Percentiles rank a stretch among this genome's conserved stretches.
Evolutionary conservation across 2,329 filamentous ascomycete species (phyloP).

Genomic region (Penicillium italicum): DNA sequence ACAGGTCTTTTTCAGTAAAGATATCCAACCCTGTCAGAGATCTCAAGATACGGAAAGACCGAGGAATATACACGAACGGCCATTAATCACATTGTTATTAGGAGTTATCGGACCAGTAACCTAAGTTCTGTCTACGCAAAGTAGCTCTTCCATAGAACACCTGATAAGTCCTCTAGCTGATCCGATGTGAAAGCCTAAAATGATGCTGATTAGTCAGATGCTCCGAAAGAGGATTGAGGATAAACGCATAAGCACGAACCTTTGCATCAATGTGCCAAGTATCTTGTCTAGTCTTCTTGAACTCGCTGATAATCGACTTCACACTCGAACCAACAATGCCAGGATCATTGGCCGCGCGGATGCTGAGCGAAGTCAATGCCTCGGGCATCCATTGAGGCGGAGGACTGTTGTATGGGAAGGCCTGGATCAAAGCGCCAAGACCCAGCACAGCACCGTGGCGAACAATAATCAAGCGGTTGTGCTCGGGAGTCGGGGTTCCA

Average conservation of each 20-base stretch:
- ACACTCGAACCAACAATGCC: constrained; percentile 94
- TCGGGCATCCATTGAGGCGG: constrained; percentile 93
- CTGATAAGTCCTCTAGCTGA: constrained; percentile 90
- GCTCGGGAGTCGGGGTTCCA: constrained; percentile 50
- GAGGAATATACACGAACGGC: constrained; percentile 1
- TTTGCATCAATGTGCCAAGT: constrained; percentile 98
- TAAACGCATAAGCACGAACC: constrained; percentile 54
- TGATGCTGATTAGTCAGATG: constrained; percentile 20
- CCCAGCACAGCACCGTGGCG: constrained; percentile 90
- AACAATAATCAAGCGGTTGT: constrained; percentile 71
- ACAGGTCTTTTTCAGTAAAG: background rate
- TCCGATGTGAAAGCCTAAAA: constrained; percentile 80
- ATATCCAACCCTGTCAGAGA: background rate
- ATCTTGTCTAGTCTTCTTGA: constrained; percentile 99
- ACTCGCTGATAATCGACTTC: constrained; percentile 89
- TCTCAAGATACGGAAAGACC: background rate
- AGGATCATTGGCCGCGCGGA: constrained; percentile 79
- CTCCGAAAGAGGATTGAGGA: background rate
- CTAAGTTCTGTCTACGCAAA: constrained; percentile 62
- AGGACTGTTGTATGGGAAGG: constrained; percentile 92
- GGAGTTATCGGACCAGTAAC: background rate
- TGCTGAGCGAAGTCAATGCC: constrained; percentile 78
- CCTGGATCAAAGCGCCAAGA: constrained; percentile 84
- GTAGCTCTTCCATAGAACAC: constrained; percentile 99
- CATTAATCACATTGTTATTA: background rate